A percentile compares a stretch with the other conserved stretches of the same genome.
phyloP scores from a whole-genome alignment of 2,329 filamentous ascomycete species.

The Nakataea oryzae region DNA sequence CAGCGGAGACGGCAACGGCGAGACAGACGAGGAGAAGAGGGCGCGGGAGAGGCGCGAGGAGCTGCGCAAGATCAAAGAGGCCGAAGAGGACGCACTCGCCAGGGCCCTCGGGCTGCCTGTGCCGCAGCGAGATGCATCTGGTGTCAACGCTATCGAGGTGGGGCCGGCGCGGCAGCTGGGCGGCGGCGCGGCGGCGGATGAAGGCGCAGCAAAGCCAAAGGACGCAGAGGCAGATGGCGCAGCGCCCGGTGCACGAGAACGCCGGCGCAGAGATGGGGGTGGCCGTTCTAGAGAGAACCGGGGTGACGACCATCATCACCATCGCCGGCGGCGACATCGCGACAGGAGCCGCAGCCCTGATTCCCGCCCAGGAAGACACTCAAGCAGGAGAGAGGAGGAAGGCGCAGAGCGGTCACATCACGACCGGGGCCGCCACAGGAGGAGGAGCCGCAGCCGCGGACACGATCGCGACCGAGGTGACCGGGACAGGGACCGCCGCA shows the following conservation, averaged over 20 bases:
- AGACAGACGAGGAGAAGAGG: conserved; percentile 47
- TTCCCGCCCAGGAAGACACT: conserved; percentile 7
- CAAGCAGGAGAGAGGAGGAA: conserved; percentile 2
- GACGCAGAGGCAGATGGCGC: background rate
- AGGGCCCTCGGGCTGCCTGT: conserved; percentile 67
- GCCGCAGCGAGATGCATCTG: background rate
- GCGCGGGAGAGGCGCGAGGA: conserved; percentile 63
- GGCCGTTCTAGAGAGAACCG: background rate
- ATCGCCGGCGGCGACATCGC: background rate
- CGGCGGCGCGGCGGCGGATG: background rate
- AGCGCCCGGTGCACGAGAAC: background rate
- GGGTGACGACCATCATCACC: background rate
- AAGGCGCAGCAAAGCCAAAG: background rate
- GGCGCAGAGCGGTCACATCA: background rate
- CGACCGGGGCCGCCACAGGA: conserved; percentile 4
- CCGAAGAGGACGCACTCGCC: conserved; percentile 85
- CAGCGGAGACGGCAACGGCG: conserved; percentile 31
- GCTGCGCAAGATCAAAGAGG: conserved; percentile 73
- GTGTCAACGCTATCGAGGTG: background rate
- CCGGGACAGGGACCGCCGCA: background rate
- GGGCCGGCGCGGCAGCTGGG: background rate
- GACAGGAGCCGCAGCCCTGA: conserved; percentile 11
- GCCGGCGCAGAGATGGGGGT: background rate
- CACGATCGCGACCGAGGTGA: background rate
- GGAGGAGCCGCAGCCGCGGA: conserved; percentile 9